A percentile compares a stretch with the other conserved stretches of the same genome.
phyloP scores from a whole-genome alignment of 2,329 filamentous ascomycete genomes.

The Sclerotinia subarctica region DNA sequence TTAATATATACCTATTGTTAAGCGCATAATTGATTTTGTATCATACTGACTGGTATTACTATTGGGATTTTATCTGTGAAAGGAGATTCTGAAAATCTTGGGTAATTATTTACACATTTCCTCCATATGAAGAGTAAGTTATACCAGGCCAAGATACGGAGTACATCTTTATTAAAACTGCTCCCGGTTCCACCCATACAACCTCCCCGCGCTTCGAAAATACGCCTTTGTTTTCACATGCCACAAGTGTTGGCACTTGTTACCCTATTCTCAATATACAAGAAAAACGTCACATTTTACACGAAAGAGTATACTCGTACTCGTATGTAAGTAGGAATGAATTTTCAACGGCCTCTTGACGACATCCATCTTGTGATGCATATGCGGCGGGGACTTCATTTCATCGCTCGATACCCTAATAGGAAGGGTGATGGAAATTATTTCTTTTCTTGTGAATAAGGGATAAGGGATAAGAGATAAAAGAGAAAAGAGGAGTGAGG shows the following conservation, averaged over 20 bases:
- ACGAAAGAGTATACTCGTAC: background rate
- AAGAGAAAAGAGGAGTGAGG: too few relatives aligned
- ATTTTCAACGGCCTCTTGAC: too few relatives aligned
- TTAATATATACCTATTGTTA: background rate
- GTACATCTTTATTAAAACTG: background rate
- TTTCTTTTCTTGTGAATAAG: background rate
- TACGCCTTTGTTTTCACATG: background rate
- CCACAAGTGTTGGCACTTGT: background rate
- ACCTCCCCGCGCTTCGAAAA: background rate
- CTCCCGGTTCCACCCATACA: background rate
- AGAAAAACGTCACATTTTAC: background rate
- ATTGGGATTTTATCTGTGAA: background rate
- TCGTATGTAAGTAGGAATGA: background rate
- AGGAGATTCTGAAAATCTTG: background rate
- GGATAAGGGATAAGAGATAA: too few relatives aligned
- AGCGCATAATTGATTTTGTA: constrained; percentile 5
- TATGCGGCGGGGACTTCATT: too few relatives aligned
- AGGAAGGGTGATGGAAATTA: background rate
- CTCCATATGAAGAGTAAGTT: background rate
- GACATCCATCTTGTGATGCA: too few relatives aligned
- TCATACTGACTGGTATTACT: background rate
- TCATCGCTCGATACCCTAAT: background rate
- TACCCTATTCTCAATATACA: background rate
- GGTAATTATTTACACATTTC: background rate
- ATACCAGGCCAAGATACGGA: background rate